Base-by-base conservation (phyloP, 75 land plant species). In the Larix kaempferi region DNA sequence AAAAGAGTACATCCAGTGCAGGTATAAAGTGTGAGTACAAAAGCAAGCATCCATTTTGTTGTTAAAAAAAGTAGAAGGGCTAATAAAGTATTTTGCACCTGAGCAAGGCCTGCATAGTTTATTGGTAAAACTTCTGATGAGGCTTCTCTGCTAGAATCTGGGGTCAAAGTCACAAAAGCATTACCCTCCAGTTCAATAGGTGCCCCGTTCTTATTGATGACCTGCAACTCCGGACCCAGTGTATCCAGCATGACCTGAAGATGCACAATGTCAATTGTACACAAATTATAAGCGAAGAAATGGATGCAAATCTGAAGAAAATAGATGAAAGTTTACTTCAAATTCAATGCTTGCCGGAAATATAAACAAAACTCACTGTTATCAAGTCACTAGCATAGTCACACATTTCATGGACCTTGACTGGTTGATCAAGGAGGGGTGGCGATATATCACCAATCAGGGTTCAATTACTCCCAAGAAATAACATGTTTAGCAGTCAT, bases 231-330 rank as follows among this genome's bases (percentile, higher is more conserved):
- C 26, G 94, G 93, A 25, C 94, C 94, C 55, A 85, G 76, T 5
- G 94, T 92, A 72, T 92, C 95, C 41, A 92, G 75, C 95, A 92
- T 92, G 41, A 92, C 95, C 91, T 89, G 74, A 79, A 78, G 69
- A 85, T 60, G 75, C 15, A 69, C 39, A 69, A 23, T 16, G 41
- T 69, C 19, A 41, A 69, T 15, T 21, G n/a, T 12, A 19, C 22
- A 69, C 23, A 69, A 5, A 69, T 10, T 44, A 69, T 19, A 41
- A 69, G 44, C 54, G 41, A 21, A 37, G 25, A 41, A 69, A 41
- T 41, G 49, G 41, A 17, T 35, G 22, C 4, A 39, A 41, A 11
- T 39, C 3, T 69, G n/a, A 69, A 69, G 14, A 8, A 69, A 41
- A 21, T 25, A 41, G 23, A 4, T 8, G n/a, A 21, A 41, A 39